Evolutionary conservation across 225 moss, liverwort and hornwort species (phyloP).

Genomic region (Lunularia cruciata): DNA sequence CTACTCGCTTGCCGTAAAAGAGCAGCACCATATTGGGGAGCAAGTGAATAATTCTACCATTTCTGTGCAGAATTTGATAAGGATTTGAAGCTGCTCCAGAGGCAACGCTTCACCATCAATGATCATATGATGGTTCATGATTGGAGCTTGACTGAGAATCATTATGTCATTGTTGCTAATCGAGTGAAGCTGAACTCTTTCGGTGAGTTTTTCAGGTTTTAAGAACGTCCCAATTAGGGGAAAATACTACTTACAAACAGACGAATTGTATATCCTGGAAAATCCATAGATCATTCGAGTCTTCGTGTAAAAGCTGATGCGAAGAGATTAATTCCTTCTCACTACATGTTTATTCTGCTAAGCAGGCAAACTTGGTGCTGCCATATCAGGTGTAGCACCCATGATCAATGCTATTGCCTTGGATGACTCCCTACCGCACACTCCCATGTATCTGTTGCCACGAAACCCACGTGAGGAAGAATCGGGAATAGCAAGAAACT

Average conservation of each 20-base stretch:
- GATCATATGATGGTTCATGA: constrained; percentile 37
- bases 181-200: constrained; percentile 36
- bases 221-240: too few relatives aligned
- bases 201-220: constrained; percentile 25
- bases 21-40: too few relatives aligned
- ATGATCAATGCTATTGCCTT: constrained; percentile 40
- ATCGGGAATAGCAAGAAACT: constrained; percentile 16
- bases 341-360: background rate
- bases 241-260: too few relatives aligned
- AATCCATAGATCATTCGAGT: too few relatives aligned
- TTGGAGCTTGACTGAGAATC: constrained; percentile 34
- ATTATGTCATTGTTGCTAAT: constrained; percentile 42
- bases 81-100: constrained; percentile 19
- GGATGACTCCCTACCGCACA: constrained; percentile 38
- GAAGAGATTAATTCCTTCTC: too few relatives aligned
- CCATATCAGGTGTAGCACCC: constrained; percentile 36
- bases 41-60: too few relatives aligned
- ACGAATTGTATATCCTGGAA: too few relatives aligned
- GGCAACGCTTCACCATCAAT: constrained; percentile 25
- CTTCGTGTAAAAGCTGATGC: too few relatives aligned
- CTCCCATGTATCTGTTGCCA: constrained; percentile 42
- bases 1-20: too few relatives aligned
- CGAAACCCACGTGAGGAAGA: background rate
- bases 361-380: constrained; percentile 28
- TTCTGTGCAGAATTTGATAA: constrained; percentile 25